phyloP scores from a whole-genome alignment of 768 basidiomycete species.

The Mycena leptocephala region DNA sequence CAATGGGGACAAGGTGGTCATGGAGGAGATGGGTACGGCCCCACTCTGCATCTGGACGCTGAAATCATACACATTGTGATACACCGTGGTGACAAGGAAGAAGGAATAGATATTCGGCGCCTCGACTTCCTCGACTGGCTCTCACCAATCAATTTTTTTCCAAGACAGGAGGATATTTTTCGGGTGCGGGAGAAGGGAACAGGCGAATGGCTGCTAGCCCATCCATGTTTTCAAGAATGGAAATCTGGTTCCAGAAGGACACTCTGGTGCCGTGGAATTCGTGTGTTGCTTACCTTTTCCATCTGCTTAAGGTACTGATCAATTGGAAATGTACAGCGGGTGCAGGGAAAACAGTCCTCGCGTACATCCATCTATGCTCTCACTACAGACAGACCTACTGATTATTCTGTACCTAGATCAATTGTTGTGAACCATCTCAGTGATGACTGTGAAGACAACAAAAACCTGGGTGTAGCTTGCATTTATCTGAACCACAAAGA shows the following conservation, averaged over 20 bases:
- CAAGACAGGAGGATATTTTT: no score
- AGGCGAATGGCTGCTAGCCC: background rate
- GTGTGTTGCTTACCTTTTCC: background rate
- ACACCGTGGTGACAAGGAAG: no score
- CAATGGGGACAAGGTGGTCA: background rate
- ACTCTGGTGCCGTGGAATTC: no score
- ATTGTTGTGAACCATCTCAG: no score
- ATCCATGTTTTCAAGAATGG: background rate
- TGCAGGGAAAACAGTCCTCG: constrained; percentile 17
- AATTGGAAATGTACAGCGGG: background rate
- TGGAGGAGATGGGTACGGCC: background rate
- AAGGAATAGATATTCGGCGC: no score
- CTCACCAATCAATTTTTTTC: no score
- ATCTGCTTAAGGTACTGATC: background rate
- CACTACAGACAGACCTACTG: no score
- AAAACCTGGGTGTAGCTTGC: no score
- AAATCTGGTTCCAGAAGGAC: background rate
- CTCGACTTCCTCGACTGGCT: no score
- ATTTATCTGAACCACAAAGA: no score
- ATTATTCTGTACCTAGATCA: no score
- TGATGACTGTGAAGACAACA: background rate
- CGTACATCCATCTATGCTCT: background rate
- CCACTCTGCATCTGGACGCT: background rate
- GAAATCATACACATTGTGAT: no score
- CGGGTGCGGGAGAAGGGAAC: background rate